Conservation (phyloP, 2,329 filamentous ascomycete species). For the Parasarocladium wereldwijsianum region DNA sequence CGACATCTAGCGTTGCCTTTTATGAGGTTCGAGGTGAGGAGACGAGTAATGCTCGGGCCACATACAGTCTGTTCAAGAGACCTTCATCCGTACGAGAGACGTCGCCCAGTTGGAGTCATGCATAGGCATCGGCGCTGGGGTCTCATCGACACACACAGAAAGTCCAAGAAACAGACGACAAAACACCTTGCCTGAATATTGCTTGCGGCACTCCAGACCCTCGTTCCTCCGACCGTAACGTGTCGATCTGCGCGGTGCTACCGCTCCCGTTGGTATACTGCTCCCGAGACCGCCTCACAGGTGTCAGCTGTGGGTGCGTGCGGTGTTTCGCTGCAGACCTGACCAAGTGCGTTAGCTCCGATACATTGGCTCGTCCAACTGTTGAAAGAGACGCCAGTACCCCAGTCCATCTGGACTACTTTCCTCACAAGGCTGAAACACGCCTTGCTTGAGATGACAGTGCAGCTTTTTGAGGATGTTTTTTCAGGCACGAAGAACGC, state of each 20-base stretch:
- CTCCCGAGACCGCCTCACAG: conserved; percentile 26
- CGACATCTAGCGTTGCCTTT: no score
- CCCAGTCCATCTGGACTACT: conserved; percentile 10
- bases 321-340: conserved; percentile 27
- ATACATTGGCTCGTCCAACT: conserved; percentile 26
- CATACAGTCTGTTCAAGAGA: conserved; percentile 29
- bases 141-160: conserved; percentile 31
- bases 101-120: conserved; percentile 31
- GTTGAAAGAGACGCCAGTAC: conserved; percentile 33
- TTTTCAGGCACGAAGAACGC: conserved; percentile 73
- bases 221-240: no score
- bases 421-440: conserved; percentile 33
- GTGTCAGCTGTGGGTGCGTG: conserved; percentile 27
- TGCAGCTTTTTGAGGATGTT: conserved; percentile 89
- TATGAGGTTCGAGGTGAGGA: neutral
- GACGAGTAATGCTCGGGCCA: conserved; percentile 16
- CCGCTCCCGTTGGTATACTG: no score
- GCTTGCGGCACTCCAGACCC: conserved; percentile 7
- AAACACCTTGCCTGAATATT: no score
- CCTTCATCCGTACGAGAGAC: conserved; percentile 19
- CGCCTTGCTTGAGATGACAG: conserved; percentile 34
- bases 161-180: no score
- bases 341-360: conserved; percentile 44
- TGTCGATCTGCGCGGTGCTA: no score
- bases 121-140: conserved; percentile 24